These are phyloP conservation scores for Rosa multiflora DNA, from an alignment of 306 rosid genomes.

Conservation along the genomic window DNA sequence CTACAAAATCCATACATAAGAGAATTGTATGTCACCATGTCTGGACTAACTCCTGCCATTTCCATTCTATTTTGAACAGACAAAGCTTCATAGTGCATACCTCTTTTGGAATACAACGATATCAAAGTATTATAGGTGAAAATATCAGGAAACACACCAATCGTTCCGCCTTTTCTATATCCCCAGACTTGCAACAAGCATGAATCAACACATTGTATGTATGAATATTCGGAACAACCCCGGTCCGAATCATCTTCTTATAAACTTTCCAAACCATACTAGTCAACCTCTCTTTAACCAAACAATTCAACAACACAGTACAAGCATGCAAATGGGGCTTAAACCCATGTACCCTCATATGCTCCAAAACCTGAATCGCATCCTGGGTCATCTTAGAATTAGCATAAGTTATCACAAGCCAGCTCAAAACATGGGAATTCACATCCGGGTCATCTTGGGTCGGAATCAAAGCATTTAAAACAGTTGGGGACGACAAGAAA, in stretches of 20 bases:
- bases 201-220: constrained; percentile 76
- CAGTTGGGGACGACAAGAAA: constrained; percentile 65
- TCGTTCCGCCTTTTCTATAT: constrained; percentile 60
- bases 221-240: constrained; percentile 64
- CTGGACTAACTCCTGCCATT: constrained; percentile 68
- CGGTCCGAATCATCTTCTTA: constrained; percentile 50
- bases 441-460: constrained; percentile 51
- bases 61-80: constrained; percentile 74
- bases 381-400: constrained; percentile 62
- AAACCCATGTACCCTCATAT: constrained; percentile 54
- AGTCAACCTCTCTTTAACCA: constrained; percentile 65
- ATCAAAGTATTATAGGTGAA: constrained; percentile 84
- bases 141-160: constrained; percentile 63
- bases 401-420: constrained; percentile 70
- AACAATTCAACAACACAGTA: constrained; percentile 69
- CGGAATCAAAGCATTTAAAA: constrained; percentile 59
- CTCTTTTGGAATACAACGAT: constrained; percentile 59
- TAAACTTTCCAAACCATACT: constrained; percentile 71
- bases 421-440: constrained; percentile 80
- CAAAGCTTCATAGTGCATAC: constrained; percentile 85
- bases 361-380: constrained; percentile 75
- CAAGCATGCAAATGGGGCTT: constrained; percentile 81
- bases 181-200: constrained; percentile 81
- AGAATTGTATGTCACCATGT: constrained; percentile 74
- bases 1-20: constrained; percentile 73